Percentiles rank a stretch among this genome's conserved stretches.
Conservation (phyloP, 106 monocot genomes). For the Apostasia shenzhenica region DNA sequence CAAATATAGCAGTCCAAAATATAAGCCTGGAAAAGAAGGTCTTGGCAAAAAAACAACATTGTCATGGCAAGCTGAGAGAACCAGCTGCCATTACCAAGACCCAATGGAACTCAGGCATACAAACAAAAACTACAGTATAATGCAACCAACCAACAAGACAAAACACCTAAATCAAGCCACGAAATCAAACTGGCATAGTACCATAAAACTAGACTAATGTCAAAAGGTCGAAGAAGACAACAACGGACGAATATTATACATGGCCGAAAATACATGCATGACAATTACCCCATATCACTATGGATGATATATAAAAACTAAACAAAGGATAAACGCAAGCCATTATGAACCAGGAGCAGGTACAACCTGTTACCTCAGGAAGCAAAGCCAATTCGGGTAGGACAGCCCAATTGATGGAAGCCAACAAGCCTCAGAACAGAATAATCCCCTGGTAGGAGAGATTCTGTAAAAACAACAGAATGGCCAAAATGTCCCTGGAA, state of each 20-base stretch:
- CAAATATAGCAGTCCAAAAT: conserved; percentile 14
- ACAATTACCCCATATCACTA: conserved; percentile 10
- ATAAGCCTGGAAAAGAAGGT: conserved; percentile 10
- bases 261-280: conserved; percentile 23
- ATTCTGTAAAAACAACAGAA: conserved; percentile 37
- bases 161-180: neutral
- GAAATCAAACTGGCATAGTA: conserved; percentile 1
- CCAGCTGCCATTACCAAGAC: conserved; percentile 23
- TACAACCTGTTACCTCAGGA: conserved; percentile 16
- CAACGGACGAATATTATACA: neutral
- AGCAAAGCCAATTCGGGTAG: conserved; percentile 19
- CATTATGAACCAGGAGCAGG: conserved; percentile 13
- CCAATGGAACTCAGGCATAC: conserved; percentile 18
- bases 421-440: conserved; percentile 22
- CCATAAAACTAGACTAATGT: conserved; percentile 1
- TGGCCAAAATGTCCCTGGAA: conserved; percentile 21
- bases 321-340: conserved; percentile 10
- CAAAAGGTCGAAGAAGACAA: neutral
- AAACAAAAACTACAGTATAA: conserved; percentile 35
- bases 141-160: conserved; percentile 26
- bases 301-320: conserved; percentile 1
- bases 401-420: conserved; percentile 20
- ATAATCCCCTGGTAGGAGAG: conserved; percentile 6
- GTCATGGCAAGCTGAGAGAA: conserved; percentile 22
- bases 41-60: conserved; percentile 13